These are phyloP conservation scores for Cantharellus cinnabarinus DNA, from an alignment of 768 basidiomycete genomes.

Conservation along the genomic window DNA sequence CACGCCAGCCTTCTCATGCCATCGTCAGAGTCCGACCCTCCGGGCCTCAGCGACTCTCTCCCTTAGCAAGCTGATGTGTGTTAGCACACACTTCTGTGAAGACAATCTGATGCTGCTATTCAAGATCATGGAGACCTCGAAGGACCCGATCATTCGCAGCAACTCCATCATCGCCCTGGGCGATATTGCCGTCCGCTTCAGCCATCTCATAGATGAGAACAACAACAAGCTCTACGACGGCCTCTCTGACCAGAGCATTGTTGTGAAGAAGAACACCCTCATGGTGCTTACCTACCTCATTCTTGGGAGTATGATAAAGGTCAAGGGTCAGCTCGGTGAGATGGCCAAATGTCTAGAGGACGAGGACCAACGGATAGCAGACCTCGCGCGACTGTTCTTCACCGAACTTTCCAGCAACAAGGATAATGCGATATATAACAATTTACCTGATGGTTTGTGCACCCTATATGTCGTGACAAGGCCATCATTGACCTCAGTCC, in stretches of 20 bases:
- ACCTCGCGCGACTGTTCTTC: constrained; percentile 96
- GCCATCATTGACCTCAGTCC: background rate
- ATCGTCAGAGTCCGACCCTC: constrained; percentile 54
- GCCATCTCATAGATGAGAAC: constrained; percentile 91
- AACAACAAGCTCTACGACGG: constrained; percentile 89
- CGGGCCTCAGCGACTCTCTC: constrained; percentile 74
- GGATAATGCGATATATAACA: constrained; percentile 98
- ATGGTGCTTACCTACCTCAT: constrained; percentile 97
- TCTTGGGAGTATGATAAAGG: constrained; percentile 98
- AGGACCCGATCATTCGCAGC: constrained; percentile 73
- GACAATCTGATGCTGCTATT: constrained; percentile 73
- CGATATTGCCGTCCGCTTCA: constrained; percentile 96
- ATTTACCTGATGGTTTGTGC: constrained; percentile 72
- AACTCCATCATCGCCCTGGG: constrained; percentile 97
- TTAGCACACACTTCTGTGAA: constrained; percentile 88
- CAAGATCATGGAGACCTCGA: constrained; percentile 82
- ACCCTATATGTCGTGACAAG: background rate
- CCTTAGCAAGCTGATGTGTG: constrained; percentile 91
- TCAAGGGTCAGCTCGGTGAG: constrained; percentile 96
- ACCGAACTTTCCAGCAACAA: constrained; percentile 75
- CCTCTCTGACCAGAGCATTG: constrained; percentile 62
- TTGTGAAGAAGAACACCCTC: constrained; percentile 97
- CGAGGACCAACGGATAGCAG: constrained; percentile 63
- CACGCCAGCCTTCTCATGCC: background rate
- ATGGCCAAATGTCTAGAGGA: constrained; percentile 99